Conservation (phyloP, 169 alveolate species). For the Plasmodium falciparum region DNA sequence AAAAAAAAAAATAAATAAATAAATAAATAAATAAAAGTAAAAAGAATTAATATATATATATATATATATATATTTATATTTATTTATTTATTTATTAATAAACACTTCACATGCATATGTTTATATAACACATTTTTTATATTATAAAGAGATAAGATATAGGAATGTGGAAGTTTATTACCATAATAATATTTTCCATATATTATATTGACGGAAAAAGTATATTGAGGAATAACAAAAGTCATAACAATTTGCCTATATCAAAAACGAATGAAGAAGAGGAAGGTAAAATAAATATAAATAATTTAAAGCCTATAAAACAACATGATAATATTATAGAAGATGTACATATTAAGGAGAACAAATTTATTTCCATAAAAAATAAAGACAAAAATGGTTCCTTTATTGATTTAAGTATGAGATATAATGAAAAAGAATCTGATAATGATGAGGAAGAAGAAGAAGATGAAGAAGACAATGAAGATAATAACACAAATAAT, state of each 20-base stretch:
- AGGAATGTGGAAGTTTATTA: conserved; percentile 1
- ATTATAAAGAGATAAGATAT: conserved; percentile 1
- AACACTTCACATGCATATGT: background rate
- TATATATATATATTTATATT: too few species aligned
- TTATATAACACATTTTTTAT: background rate
- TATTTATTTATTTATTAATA: too few species aligned
- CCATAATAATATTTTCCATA: conserved; percentile 10
- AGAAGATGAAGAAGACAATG: conserved; percentile 21
- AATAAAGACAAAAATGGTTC: conserved; percentile 26
- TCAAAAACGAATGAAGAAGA: background rate
- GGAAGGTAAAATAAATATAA: background rate
- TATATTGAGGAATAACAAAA: conserved; percentile 14
- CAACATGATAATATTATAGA: background rate
- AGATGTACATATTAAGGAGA: background rate
- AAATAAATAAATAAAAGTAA: too few species aligned
- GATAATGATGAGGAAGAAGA: conserved; percentile 36
- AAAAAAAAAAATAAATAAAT: too few species aligned
- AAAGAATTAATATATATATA: too few species aligned
- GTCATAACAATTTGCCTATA: background rate
- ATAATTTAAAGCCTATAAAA: conserved; percentile 7
- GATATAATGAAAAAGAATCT: conserved; percentile 10
- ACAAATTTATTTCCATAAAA: background rate
- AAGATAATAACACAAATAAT: background rate
- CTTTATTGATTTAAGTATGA: conserved; percentile 29
- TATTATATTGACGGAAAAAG: conserved; percentile 13